Conservation (phyloP, 2,329 filamentous ascomycete species). For the Neofusicoccum ribis region DNA sequence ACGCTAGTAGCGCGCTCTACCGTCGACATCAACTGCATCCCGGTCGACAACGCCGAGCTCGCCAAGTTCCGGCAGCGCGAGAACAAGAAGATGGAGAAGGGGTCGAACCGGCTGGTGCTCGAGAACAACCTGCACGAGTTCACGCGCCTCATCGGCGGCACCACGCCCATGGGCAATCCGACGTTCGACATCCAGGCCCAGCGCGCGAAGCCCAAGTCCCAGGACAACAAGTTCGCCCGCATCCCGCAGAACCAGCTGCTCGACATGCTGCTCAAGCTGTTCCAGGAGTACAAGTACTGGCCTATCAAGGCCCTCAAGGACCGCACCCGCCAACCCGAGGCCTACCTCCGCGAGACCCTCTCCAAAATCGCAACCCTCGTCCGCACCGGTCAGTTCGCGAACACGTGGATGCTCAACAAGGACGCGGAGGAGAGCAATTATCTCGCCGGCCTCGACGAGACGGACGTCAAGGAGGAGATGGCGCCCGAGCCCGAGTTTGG, state of each 20-base stretch:
- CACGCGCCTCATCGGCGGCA: constrained; percentile 13
- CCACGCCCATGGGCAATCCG: constrained; percentile 37
- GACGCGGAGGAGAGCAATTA: constrained; percentile 12
- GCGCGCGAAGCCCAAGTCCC: constrained; percentile 51
- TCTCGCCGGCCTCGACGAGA: background rate
- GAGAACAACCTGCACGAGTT: constrained; percentile 16
- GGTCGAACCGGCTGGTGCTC: constrained; percentile 12
- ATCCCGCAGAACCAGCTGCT: constrained; percentile 86
- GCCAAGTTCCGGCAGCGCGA: constrained; percentile 5
- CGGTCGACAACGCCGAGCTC: constrained; percentile 33
- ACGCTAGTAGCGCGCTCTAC: constrained; percentile 60
- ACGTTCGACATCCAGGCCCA: constrained; percentile 50
- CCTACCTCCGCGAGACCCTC: constrained; percentile 84
- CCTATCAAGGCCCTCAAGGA: constrained; percentile 83
- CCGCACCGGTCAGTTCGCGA: constrained; percentile 80
- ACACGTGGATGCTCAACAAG: constrained; percentile 74
- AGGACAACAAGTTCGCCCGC: constrained; percentile 83
- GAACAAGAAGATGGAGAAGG: constrained; percentile 10
- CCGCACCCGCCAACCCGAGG: constrained; percentile 80
- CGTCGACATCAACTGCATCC: constrained; percentile 50
- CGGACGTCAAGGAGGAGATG: constrained; percentile 20
- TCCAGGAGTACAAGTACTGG: constrained; percentile 88
- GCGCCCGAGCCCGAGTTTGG: constrained; percentile 41
- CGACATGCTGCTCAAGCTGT: constrained; percentile 80
- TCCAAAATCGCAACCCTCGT: constrained; percentile 81